These are phyloP conservation scores for Diaporthe sp. DNA, from an alignment of 2,329 filamentous ascomycete species.

Conservation along the genomic window DNA sequence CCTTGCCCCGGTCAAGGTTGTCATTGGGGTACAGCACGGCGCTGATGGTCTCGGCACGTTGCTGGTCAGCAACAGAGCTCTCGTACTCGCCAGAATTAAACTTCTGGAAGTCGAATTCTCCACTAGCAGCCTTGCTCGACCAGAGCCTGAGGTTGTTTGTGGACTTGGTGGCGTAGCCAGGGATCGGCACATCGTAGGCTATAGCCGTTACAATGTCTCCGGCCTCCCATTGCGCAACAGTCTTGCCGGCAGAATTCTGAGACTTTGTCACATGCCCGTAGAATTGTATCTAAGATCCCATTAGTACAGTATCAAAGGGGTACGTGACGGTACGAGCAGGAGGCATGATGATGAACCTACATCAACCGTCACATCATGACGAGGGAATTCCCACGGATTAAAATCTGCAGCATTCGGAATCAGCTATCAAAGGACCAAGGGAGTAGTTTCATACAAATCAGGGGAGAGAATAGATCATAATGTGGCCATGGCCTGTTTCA, in stretches of 20 bases:
- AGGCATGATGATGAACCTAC: slow-evolving; percentile 51
- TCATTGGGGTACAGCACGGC: slow-evolving; percentile 98
- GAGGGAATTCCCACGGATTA: slow-evolving; percentile 98
- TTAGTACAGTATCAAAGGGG: neutral
- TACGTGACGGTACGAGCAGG: neutral
- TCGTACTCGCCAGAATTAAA: slow-evolving; percentile 96
- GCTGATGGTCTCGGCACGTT: slow-evolving; percentile 98
- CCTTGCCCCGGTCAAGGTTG: slow-evolving; percentile 95
- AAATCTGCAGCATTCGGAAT: slow-evolving; percentile 68
- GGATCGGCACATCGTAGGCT: slow-evolving; percentile 92
- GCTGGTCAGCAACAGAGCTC: slow-evolving; percentile 96
- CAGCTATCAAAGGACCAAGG: too few species aligned
- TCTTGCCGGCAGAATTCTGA: slow-evolving; percentile 81
- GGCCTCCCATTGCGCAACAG: slow-evolving; percentile 83
- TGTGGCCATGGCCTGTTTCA: too few species aligned
- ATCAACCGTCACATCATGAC: slow-evolving; percentile 94
- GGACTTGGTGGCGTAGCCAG: slow-evolving; percentile 87
- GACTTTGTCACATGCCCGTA: slow-evolving; percentile 85
- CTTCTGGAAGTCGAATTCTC: slow-evolving; percentile 99
- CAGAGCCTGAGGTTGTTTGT: slow-evolving; percentile 98
- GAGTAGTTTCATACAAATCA: too few species aligned
- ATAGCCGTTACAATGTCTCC: slow-evolving; percentile 93
- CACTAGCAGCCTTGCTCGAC: slow-evolving; percentile 96
- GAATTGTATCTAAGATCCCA: slow-evolving; percentile 78
- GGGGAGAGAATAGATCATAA: too few species aligned